Base-by-base conservation (phyloP, 1,284 basidiomycete genomes). In the Lentinula novae-zelandiae region DNA sequence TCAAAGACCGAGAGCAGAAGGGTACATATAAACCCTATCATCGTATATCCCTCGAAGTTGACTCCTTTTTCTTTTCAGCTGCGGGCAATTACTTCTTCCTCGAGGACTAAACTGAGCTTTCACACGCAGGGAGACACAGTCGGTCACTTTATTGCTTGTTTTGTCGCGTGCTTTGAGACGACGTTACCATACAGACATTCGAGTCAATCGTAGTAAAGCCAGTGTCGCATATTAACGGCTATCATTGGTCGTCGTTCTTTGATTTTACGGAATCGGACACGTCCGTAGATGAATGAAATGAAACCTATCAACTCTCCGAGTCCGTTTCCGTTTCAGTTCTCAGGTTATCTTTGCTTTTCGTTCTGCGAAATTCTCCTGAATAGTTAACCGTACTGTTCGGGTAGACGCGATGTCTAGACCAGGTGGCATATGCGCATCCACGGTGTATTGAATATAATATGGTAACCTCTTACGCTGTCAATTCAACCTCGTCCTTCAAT, bases 1-100 rank as follows among this genome's bases (percentile, higher is more conserved):
- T 96, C 69, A 96, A 96, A 77, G 95, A 98, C 73, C 85, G 90
- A 66, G 94, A 97, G 75, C 95, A 98, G 78, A 98, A 97, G 79
- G 69, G 92, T 92, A 69, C 48, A 84, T 75, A 53, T 15, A 49
- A 15, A 52, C 27, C 63, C n/a, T 49, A 40, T 60, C 15, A 55
- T 31, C 42, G 27, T 52, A 15, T 50, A 42, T 59, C 52, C 51
- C 27, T 27, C 27, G 27, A 27, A 27, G 27, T 27, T 27, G 27
- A 27, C 27, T 60, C 15, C 39, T 64, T 36, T 63, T 38, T 15
- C 64, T 65, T 8, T 68, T 27, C 27, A 93, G 91, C 77, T 60
- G 76, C 87, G 60, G 91, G 91, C 39, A 92, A 91, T 73, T 93
- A 93, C 76, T 93, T 93, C 84, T 93, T 93, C 89, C 83, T 93